Evolutionary conservation across 805 yeast species (phyloP).

Genomic region (Barnettozyma californica): DNA sequence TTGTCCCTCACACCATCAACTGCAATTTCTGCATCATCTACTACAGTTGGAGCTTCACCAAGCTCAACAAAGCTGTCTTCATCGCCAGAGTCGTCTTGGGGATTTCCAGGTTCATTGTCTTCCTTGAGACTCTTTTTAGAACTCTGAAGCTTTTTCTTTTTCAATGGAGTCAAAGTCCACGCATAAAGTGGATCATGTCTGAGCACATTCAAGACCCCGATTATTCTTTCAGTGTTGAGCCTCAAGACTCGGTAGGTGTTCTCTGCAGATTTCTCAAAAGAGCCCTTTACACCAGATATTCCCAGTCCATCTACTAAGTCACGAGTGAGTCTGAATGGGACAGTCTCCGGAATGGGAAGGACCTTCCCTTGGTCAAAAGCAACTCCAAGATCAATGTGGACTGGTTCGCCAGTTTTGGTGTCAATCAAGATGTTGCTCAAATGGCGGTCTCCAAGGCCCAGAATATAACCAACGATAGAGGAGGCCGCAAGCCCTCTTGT

Average conservation of each 20-base stretch:
- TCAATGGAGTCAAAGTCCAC: constrained; percentile 82
- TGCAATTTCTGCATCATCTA: constrained; percentile 72
- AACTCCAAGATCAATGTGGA: constrained; percentile 93
- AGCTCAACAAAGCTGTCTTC: constrained; percentile 7
- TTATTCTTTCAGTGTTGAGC: constrained; percentile 58
- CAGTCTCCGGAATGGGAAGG: constrained; percentile 83
- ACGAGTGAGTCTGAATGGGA: constrained; percentile 87
- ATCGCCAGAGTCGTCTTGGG: background rate
- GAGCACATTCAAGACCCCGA: constrained; percentile 78
- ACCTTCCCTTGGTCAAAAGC: constrained; percentile 92
- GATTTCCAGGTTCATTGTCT: background rate
- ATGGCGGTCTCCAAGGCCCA: constrained; percentile 95
- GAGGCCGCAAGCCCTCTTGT: constrained; percentile 76
- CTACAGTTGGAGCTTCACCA: constrained; percentile 14
- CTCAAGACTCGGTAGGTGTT: constrained; percentile 65
- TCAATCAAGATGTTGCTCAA: constrained; percentile 87
- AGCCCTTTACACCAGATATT: constrained; percentile 74
- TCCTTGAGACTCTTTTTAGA: background rate
- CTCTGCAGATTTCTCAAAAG: constrained; percentile 69
- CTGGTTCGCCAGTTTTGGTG: constrained; percentile 77
- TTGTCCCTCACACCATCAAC: constrained; percentile 68
- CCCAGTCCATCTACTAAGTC: constrained; percentile 95
- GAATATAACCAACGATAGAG: constrained; percentile 80
- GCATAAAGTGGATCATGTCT: constrained; percentile 90
- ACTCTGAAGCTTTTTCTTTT: constrained; percentile 47